Conservation (phyloP, 192 early-diverging fungal species). For the Umbelopsis ramanniana region DNA sequence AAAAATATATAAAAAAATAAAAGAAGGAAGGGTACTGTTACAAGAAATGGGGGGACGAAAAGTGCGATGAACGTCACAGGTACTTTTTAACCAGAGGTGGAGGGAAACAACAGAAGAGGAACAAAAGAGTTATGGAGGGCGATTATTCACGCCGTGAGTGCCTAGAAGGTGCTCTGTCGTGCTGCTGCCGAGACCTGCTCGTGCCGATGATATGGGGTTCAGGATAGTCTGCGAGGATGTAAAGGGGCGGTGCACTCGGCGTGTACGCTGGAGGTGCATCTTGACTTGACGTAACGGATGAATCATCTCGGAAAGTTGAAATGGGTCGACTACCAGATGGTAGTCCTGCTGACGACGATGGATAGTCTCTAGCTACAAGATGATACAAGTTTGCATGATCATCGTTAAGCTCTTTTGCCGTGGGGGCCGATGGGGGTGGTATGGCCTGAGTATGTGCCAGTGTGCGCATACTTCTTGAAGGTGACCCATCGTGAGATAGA, state of each 20-base stretch:
- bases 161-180: not conserved
- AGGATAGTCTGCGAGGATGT: not conserved
- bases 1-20: not conserved
- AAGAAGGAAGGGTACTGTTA: not conserved
- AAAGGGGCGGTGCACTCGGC: conserved; percentile 6
- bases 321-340: not conserved
- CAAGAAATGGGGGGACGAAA: not conserved
- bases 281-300: conserved; percentile 10
- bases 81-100: not conserved
- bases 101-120: conserved; percentile 1
- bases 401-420: conserved; percentile 1
- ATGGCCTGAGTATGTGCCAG: conserved; percentile 2
- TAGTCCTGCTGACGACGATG: not conserved
- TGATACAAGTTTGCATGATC: not conserved
- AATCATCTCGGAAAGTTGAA: conserved; percentile 5
- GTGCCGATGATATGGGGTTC: not conserved
- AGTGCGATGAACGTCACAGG: not conserved
- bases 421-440: not conserved
- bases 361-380: not conserved
- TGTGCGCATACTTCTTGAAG: not conserved
- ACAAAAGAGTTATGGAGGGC: not conserved
- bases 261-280: conserved; percentile 18
- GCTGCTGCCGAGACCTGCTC: conserved; percentile 3
- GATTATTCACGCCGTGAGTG: not conserved
- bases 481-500: not conserved